Evolutionary conservation across 2,329 filamentous ascomycete species (phyloP), one percentile per base, ranked within the genome.

Genomic region (Aureobasidium sp.): DNA sequence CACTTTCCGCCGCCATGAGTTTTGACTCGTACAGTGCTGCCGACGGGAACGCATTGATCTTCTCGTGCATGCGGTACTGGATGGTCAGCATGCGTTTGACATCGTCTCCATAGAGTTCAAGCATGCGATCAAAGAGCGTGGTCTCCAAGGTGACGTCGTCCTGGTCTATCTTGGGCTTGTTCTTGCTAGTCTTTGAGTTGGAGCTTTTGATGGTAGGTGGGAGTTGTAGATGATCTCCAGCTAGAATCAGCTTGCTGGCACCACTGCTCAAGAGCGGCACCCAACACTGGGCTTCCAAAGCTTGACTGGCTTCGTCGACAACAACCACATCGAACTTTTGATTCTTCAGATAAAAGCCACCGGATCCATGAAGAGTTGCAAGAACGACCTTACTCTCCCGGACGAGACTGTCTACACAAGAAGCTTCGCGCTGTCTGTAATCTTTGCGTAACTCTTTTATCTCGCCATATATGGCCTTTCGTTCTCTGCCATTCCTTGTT

Each of bases 31-130:
- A 99, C 11, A 97, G 80, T 71, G 93, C 87, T 64, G 89, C 83
- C 0, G 93, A 97, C 0, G 94, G 93, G 69, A 97, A 99, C 6
- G 85, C 82, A 92, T 97, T 97, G 68, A 99, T 97, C 59, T 81
- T 85, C 70, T 96, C 88, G 72, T 99, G 91, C 94, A 99, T 99
- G 41, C 94, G 91, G 74, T 99, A 99, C 76, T 99, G 94, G 5
- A 89, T 96, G 4, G 91, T 97, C 29, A 99, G 83, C 90, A 97
- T 96, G 58, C 89, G 82, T 77, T 97, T 97, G 76, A 99, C 91
- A 5, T 79, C 79, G 1, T 85, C 76, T 0, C 94, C 94, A 71
- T 99, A 90, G 16, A 97, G 78, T 5, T 82, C 81, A 48, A 99
- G 80, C 45, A 99, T 80, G 32, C 94, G 84, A 73, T 97, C 93